Conservation (phyloP, 2,329 filamentous ascomycete genomes). For the Rhexocercosporidium sp. region DNA sequence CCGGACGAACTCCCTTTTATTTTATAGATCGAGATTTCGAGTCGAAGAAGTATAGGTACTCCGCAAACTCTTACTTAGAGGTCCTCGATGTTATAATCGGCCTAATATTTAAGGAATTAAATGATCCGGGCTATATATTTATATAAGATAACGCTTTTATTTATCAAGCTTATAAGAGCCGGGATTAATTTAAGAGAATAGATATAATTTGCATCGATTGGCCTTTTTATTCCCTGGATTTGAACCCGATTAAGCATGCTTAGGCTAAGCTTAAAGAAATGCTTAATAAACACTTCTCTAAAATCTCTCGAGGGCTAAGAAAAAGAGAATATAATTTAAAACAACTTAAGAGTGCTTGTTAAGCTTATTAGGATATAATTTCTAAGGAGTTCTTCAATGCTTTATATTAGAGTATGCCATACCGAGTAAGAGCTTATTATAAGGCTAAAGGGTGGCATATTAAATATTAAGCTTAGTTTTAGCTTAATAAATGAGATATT, state of each 20-base stretch:
- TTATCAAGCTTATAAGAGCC: slow-evolving; percentile 25
- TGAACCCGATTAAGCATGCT: slow-evolving; percentile 41
- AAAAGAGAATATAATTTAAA: background rate
- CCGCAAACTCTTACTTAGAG: background rate
- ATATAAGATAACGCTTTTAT: slow-evolving; percentile 37
- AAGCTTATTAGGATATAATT: background rate
- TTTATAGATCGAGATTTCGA: slow-evolving; percentile 7
- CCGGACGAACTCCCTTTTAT: background rate
- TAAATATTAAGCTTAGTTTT: slow-evolving; percentile 17
- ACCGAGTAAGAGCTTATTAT: background rate
- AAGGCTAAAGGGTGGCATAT: slow-evolving; percentile 7
- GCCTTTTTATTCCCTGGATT: slow-evolving; percentile 35
- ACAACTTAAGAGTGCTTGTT: background rate
- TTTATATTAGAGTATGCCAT: background rate
- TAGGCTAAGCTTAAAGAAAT: slow-evolving; percentile 34
- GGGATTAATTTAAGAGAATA: slow-evolving; percentile 26
- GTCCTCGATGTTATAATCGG: background rate
- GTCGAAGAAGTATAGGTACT: slow-evolving; percentile 7
- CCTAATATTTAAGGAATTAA: background rate
- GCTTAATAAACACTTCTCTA: slow-evolving; percentile 12
- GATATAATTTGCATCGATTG: slow-evolving; percentile 31
- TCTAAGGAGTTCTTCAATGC: slow-evolving; percentile 3
- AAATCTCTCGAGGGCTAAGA: too few species aligned
- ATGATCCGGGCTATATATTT: slow-evolving; percentile 23
- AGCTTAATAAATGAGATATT: too few species aligned